Conservation (phyloP, 768 basidiomycete genomes). For the Suillus subaureus region DNA sequence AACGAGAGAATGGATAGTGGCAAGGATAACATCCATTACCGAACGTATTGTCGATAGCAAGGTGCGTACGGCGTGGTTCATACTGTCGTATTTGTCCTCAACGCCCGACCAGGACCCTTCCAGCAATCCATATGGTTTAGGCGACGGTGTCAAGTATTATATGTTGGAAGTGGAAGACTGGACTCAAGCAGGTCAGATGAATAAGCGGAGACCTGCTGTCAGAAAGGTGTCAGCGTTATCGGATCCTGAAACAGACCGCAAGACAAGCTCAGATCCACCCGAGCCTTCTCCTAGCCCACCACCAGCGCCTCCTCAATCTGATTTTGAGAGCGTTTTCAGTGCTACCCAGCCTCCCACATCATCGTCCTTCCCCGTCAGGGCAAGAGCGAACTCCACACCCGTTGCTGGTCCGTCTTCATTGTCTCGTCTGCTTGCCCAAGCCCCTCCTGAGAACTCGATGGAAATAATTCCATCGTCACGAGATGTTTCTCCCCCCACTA, state of each 20-base stretch:
- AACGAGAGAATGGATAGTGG: constrained; percentile 93
- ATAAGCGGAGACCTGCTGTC: constrained; percentile 58
- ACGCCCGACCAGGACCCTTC: constrained; percentile 60
- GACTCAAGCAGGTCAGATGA: constrained; percentile 70
- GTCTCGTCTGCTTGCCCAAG: constrained; percentile 79
- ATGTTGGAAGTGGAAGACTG: constrained; percentile 94
- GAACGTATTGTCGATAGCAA: constrained; percentile 83
- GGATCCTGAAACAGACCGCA: constrained; percentile 44
- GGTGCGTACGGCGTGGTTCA: constrained; percentile 43
- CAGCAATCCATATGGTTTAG: constrained; percentile 88
- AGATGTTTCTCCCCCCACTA: constrained; percentile 35
- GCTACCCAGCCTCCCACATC: constrained; percentile 67
- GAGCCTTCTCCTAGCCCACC: constrained; percentile 42
- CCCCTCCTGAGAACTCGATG: constrained; percentile 39
- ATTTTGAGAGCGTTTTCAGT: constrained; percentile 74
- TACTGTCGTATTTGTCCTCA: not conserved
- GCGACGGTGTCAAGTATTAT: constrained; percentile 89
- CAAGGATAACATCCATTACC: constrained; percentile 84
- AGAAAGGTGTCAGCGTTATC: constrained; percentile 48
- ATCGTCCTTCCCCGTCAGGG: constrained; percentile 63
- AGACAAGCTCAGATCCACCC: constrained; percentile 20
- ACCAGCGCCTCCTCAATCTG: constrained; percentile 65
- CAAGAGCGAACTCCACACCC: constrained; percentile 68
- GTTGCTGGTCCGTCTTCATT: constrained; percentile 76
- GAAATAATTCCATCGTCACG: constrained; percentile 31